Evolutionary conservation across 2,329 filamentous ascomycete species (phyloP), one percentile per base, ranked within the genome.

Genomic region (Colletotrichum acutatum): DNA sequence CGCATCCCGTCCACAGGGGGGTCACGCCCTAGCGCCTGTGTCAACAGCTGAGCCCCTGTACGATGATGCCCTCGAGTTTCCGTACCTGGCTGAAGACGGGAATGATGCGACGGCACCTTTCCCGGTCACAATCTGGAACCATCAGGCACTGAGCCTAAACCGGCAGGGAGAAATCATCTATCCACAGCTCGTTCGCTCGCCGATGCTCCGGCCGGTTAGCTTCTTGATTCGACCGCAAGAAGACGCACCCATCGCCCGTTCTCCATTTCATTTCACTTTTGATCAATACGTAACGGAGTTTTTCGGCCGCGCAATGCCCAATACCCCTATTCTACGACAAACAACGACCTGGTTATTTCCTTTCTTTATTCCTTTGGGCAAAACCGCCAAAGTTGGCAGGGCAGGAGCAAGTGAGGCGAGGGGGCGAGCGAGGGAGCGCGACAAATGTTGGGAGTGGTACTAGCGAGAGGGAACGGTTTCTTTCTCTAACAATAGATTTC

Each of bases 401-500:
- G 59, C 30, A 12, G 22, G 53, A 53, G 8, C 19, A 28, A 53
- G 37, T 42, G 37, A 52, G 34, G 34, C 37, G 49, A 53, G 30
- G 34, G 57, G 24, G 16, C 30, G 28, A 34, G 52, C 22, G 22
- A 22, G 19, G 60, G 26, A 53, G 37, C 22, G 24, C 22, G 19
- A 49, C 34, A 34, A 26, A 53, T 12, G 16, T n/a, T 30, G n/a
- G 5, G 28, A 53, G 30, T 52, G 28, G 12, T 32, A n/a, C 24
- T 68, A 42, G 16, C n/a, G 49, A 59, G 46, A 30, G 3, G 42
- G 22, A 65, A 68, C 24, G 65, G 59, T 58, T 66, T 66, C 60
- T 66, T 61, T 60, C 46, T 71, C 66, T 57, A 61, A 61, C 46
- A 61, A 46, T 74, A 74, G 68, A 74, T 68, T 66, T 62, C 53